Evolutionary conservation across 2,329 filamentous ascomycete species (phyloP).

Genomic region (Ascochyta pisi): DNA sequence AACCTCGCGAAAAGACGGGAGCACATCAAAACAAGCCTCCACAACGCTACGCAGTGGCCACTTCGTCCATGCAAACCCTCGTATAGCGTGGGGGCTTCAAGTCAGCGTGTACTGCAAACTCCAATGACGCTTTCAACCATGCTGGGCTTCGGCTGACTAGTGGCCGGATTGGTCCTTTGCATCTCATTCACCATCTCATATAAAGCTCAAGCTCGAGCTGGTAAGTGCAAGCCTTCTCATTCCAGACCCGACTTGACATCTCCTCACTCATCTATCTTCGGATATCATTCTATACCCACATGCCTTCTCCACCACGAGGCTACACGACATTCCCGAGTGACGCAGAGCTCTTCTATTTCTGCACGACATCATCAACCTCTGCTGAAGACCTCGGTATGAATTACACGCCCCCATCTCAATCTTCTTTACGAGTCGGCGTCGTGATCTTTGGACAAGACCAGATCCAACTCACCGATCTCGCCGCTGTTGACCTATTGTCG

Average conservation of each 20-base stretch:
- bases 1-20: constrained; percentile 27
- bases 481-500: constrained; percentile 43
- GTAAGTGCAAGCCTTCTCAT: constrained; percentile 5
- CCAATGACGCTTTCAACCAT: constrained; percentile 30
- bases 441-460: constrained; percentile 38
- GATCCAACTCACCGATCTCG: constrained; percentile 44
- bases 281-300: constrained; percentile 20
- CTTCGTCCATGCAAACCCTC: constrained; percentile 27
- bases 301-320: constrained; percentile 44
- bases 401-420: constrained; percentile 44
- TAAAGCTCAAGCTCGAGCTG: constrained; percentile 35
- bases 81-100: constrained; percentile 28
- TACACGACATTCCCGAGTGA: constrained; percentile 45
- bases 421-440: constrained; percentile 44
- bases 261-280: not conserved
- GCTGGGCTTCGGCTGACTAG: constrained; percentile 20
- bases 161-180: constrained; percentile 13
- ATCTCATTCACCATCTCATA: constrained; percentile 23
- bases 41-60: constrained; percentile 25
- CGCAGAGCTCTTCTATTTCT: constrained; percentile 48
- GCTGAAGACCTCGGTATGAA: constrained; percentile 43
- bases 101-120: constrained; percentile 34
- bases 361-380: constrained; percentile 44
- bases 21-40: constrained; percentile 23
- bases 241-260: not conserved